Evolutionary conservation across 83 land plant species (phyloP).

Genomic region (Diphasiastrum complanatum): DNA sequence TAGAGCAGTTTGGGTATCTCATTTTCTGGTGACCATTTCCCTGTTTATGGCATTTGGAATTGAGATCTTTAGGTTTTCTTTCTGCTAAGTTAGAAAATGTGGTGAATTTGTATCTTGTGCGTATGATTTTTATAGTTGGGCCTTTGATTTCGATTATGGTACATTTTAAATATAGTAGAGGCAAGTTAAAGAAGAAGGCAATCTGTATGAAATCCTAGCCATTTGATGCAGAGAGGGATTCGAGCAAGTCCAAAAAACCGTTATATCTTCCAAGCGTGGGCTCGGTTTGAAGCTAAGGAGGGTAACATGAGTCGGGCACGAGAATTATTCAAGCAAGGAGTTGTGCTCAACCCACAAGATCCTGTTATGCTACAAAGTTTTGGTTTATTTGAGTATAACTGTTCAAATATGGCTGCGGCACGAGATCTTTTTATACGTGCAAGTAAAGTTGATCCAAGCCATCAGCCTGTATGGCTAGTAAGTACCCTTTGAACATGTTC

Average conservation of each 20-base stretch:
- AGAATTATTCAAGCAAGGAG: slow-evolving; percentile 76
- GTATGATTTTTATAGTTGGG: too few species aligned
- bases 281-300: slow-evolving; percentile 70
- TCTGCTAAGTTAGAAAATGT: too few species aligned
- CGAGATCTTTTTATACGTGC: slow-evolving; percentile 75
- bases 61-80: too few species aligned
- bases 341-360: slow-evolving; percentile 76
- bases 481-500: slow-evolving; percentile 12
- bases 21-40: too few species aligned
- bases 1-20: too few species aligned
- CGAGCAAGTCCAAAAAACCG: slow-evolving; percentile 91
- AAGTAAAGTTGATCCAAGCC: slow-evolving; percentile 56
- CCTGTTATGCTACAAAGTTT: slow-evolving; percentile 85
- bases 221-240: slow-evolving; percentile 63
- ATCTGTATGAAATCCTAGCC: too few species aligned
- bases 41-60: too few species aligned
- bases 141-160: too few species aligned
- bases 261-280: slow-evolving; percentile 97
- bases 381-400: slow-evolving; percentile 78
- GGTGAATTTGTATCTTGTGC: too few species aligned
- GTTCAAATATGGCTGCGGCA: slow-evolving; percentile 59
- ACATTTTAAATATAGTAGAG: too few species aligned
- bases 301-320: slow-evolving; percentile 63
- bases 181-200: too few species aligned
- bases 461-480: slow-evolving; percentile 95